Evolutionary conservation across 768 basidiomycete species (phyloP).

Genomic region (Kwoniella shandongensis): DNA sequence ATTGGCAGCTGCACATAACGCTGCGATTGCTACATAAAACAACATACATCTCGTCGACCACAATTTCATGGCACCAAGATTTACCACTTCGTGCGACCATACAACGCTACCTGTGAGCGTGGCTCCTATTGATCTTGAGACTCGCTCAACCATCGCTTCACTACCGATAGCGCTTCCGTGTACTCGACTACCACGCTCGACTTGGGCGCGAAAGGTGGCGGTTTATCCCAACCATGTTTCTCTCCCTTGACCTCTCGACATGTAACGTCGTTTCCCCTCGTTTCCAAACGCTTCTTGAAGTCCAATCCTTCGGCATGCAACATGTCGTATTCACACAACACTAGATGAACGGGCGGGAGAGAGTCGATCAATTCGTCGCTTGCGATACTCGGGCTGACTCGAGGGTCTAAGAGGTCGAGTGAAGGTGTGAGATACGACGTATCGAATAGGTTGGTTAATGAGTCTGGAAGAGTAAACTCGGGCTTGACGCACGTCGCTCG

Average conservation of each 20-base stretch:
- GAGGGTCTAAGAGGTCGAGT: constrained; percentile 15
- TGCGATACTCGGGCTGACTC: constrained; percentile 30
- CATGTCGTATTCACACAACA: constrained; percentile 35
- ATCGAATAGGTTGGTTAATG: constrained; percentile 34
- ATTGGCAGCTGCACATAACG: too few relatives aligned
- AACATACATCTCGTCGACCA: too few relatives aligned
- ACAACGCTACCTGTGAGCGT: too few relatives aligned
- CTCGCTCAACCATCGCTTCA: constrained; percentile 2
- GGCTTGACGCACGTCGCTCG: constrained; percentile 9
- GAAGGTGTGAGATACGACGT: constrained; percentile 26
- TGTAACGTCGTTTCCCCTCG: constrained; percentile 23
- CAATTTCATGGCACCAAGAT: too few relatives aligned
- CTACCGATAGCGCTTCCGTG: not conserved
- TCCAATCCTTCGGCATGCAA: constrained; percentile 29
- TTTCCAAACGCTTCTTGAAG: constrained; percentile 22
- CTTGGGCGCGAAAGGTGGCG: constrained; percentile 18
- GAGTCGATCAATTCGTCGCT: constrained; percentile 20
- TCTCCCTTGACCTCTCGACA: constrained; percentile 26
- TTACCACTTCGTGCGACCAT: too few relatives aligned
- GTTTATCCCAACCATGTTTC: constrained; percentile 40
- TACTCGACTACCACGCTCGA: constrained; percentile 20
- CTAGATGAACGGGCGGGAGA: constrained; percentile 31
- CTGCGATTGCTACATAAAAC: too few relatives aligned
- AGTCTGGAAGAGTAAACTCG: constrained; percentile 18
- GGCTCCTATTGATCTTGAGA: not conserved